Evolutionary conservation across 768 basidiomycete genomes (phyloP), one percentile per base, ranked within the genome.

Genomic region (Pulveroboletus sp.): DNA sequence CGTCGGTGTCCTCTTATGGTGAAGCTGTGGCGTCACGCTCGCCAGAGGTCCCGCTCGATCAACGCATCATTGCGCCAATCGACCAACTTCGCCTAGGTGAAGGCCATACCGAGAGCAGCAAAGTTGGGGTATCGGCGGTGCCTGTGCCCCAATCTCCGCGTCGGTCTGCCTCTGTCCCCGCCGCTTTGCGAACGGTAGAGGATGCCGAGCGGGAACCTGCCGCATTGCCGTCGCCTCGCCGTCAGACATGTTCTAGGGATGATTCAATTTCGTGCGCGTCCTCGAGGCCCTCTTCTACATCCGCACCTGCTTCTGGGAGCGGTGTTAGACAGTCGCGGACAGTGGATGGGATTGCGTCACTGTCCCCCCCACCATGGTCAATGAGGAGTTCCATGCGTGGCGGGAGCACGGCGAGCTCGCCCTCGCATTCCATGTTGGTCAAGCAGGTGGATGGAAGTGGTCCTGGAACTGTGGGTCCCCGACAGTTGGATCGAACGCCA

Each of bases 1-100:
- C 83, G 1, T 85, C 84, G 0, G 62, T 75, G 0, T 81, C 84
- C 0, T 86, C 86, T 3, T 75, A 72, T 34, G 76, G 74, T 0
- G 75, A 75, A 5, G 71, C 50, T 35, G 16, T 73, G 21, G 52
- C 47, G 1, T 67, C 77, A 2, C 77, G 75, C 2, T 37, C 73
- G 37, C 75, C 77, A 6, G 64, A 60, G 14, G 10, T 53, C 19
- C 41, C 53, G 4, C 56, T 69, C 7, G 58, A 61, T 1, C 73
- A 75, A 47, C 77, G 78, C 51, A 85, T 84, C 58, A 61, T 85
- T 16, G 66, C 81, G 1, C 84, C 82, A 0, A 70, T 68, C 16
- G 80, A 85, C 55, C 69, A 85, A n/a, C 67, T 69, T 24, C 72
- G 71, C 37, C 61, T 79, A 41, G 63, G 67, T 9, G 52, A 63